These are phyloP conservation scores for Xylariaceae sp. DNA, from an alignment of 2,329 filamentous ascomycete species.

Conservation along the genomic window DNA sequence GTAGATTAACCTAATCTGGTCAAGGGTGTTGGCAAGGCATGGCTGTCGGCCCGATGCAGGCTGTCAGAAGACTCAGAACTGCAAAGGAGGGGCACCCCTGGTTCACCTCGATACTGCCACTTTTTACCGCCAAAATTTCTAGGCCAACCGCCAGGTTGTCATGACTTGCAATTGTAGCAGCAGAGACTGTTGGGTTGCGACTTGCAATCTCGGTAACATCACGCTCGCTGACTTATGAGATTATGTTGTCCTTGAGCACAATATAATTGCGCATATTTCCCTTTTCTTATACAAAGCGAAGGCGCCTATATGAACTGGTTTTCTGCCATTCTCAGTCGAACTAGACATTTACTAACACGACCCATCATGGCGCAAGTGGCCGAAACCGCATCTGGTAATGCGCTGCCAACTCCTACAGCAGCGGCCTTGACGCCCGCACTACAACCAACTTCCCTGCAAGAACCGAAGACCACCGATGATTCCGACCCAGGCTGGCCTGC, in stretches of 20 bases:
- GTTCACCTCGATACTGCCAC: conserved; percentile 20
- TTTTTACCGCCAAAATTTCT: conserved; percentile 14
- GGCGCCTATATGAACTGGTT: conserved; percentile 1
- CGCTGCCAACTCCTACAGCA: conserved; percentile 1
- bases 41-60: no score
- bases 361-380: conserved; percentile 18
- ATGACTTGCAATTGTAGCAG: neutral
- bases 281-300: neutral
- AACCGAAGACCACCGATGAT: neutral
- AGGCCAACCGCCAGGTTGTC: neutral
- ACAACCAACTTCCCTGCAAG: conserved; percentile 13
- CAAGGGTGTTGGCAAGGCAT: no score
- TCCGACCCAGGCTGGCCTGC: conserved; percentile 40
- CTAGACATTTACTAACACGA: conserved; percentile 4
- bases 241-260: neutral
- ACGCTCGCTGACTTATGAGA: no score
- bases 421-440: conserved; percentile 12
- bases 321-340: conserved; percentile 2
- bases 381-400: conserved; percentile 7
- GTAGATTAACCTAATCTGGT: no score
- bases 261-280: neutral
- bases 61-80: neutral
- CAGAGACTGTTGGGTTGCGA: neutral
- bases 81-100: neutral
- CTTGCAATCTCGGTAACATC: neutral